Base-by-base conservation (phyloP, 1,284 basidiomycete species). In the Fistulinella cinereoalba region DNA sequence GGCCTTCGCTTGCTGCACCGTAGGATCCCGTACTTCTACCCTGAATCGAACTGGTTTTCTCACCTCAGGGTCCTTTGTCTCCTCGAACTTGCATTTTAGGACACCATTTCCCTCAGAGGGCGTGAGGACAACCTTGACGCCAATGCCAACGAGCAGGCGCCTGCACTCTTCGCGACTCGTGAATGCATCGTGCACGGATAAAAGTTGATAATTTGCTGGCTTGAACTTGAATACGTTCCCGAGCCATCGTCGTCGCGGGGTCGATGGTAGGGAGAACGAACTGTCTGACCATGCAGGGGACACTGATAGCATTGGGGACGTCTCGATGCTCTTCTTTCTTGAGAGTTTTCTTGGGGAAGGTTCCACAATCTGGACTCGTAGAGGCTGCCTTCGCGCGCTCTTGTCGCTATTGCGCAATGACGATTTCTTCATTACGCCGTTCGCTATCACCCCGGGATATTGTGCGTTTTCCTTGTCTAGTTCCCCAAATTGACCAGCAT, bases 151-250 rank as follows among this genome's bases (percentile, higher is more conserved):
- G 48, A 97, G 72, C 43, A 94, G 65, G 32, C 81, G 73, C 48
- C 83, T 74, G 67, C 88, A 91, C 63, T 88, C 86, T 53, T 79
- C 79, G 44, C 85, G 73, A 6, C 91, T 88, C 22, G 76, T 78
- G 43, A 80, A 74, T n/a, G 79, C 72, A 52, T 89, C 83, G 49
- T 84, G 75, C 10, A 74, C 71, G 3, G 90, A 92, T 37, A 81
- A 68, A 2, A 92, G 68, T 34, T 71, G 71, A 65, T 83, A 84
- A 13, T 73, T 76, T 15, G 80, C 73, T 0, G 89, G 83, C 60
- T 86, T 91, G 74, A 91, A 86, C 61, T 83, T 88, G 79, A 97
- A 96, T 38, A 97, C 77, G 53, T 86, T 88, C 43, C 83, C 81
- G 55, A 98, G 83, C 95, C 95, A 97, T 47, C 81, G 83, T 40